Conservation (phyloP, 495 filamentous ascomycete species). For the Chaetomium cochliodes region DNA sequence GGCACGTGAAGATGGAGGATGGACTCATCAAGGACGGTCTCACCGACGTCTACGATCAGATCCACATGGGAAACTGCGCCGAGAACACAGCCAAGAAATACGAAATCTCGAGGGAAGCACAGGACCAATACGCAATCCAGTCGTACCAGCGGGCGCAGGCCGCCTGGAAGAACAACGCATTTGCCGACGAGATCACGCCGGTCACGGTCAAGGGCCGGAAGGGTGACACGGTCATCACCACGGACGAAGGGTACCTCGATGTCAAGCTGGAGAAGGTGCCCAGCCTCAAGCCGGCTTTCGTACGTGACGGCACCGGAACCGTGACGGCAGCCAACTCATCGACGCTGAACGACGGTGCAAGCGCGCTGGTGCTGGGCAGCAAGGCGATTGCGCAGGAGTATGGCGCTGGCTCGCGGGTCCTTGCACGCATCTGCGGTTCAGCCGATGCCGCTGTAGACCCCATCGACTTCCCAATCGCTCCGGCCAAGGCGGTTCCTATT, state of each 20-base stretch:
- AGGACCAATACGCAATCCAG: conserved; percentile 86
- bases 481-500: conserved; percentile 86
- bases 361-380: conserved; percentile 81
- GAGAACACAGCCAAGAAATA: conserved; percentile 91
- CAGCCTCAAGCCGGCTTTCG: conserved; percentile 85
- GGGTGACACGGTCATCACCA: conserved; percentile 72
- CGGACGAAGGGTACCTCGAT: conserved; percentile 85
- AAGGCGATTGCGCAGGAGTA: conserved; percentile 73
- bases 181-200: conserved; percentile 81
- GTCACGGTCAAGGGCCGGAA: conserved; percentile 83
- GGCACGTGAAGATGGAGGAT: conserved; percentile 81
- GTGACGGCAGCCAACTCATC: conserved; percentile 93
- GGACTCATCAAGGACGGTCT: conserved; percentile 93
- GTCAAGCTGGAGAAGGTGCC: conserved; percentile 81
- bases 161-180: conserved; percentile 78
- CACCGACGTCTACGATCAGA: conserved; percentile 93
- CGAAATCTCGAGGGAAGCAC: conserved; percentile 72
- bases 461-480: conserved; percentile 93
- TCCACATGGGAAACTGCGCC: conserved; percentile 98
- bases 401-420: conserved; percentile 67
- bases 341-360: conserved; percentile 90
- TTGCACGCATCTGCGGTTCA: conserved; percentile 79
- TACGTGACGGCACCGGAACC: conserved; percentile 77
- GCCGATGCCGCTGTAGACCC: conserved; percentile 92
- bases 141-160: conserved; percentile 84